Percentiles rank a stretch among this genome's conserved stretches.
Evolutionary conservation across 2,329 filamentous ascomycete genomes (phyloP).

Genomic region (Fusarium brachygibbosum): DNA sequence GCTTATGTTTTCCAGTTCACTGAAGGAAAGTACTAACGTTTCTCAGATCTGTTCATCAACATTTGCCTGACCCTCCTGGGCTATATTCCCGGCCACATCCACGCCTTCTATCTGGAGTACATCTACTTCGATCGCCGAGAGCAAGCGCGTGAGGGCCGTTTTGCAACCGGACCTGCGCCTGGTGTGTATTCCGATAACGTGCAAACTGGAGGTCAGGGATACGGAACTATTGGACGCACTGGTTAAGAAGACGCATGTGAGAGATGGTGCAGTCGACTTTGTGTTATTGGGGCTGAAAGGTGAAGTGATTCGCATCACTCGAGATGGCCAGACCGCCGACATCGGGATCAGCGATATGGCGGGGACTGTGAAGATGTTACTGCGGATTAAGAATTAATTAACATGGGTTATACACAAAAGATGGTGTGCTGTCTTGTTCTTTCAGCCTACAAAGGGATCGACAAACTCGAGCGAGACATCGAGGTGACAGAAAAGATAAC

Average conservation of each 20-base stretch:
- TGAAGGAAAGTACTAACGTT: constrained; percentile 6
- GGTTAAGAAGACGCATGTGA: constrained; percentile 19
- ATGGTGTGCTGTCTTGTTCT: constrained; percentile 3
- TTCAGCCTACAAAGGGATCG: not conserved
- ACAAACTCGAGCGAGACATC: not conserved
- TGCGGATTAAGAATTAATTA: not conserved
- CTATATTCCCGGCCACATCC: constrained; percentile 83
- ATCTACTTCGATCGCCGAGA: constrained; percentile 83
- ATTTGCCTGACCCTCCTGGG: constrained; percentile 75
- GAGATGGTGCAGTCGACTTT: not conserved
- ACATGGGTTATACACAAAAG: not conserved
- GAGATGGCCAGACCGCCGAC: not conserved
- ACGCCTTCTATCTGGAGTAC: constrained; percentile 86
- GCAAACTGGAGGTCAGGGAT: constrained; percentile 78
- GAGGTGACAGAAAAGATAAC: too few species aligned
- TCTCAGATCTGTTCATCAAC: constrained; percentile 73
- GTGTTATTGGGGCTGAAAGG: not conserved
- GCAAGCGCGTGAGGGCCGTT: constrained; percentile 69
- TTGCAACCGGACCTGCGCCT: constrained; percentile 68
- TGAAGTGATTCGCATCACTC: not conserved
- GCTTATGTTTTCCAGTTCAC: constrained; percentile 1
- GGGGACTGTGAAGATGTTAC: not conserved
- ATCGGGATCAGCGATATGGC: not conserved
- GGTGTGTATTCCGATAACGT: constrained; percentile 80
- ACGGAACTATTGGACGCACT: constrained; percentile 63